Percentiles rank a stretch among this genome's conserved stretches.
phyloP scores from a whole-genome alignment of 306 rosid species.

The Castanea sativa region DNA sequence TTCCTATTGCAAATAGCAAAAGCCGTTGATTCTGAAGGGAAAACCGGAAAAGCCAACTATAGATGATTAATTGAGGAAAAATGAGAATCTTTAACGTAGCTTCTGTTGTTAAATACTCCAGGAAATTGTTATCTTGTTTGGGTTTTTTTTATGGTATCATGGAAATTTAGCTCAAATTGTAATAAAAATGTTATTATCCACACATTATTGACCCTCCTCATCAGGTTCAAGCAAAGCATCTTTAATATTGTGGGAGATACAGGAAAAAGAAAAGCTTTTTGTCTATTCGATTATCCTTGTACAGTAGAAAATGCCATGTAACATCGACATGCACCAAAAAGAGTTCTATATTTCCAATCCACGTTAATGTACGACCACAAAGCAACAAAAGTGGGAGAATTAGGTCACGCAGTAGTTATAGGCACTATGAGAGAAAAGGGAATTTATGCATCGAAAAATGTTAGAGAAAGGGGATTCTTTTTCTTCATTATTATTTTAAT shows the following conservation, averaged over 20 bases:
- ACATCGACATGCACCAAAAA: neutral
- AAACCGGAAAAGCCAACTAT: neutral
- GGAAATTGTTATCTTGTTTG: too few relatives aligned
- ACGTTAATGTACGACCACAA: neutral
- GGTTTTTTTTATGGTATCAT: too few relatives aligned
- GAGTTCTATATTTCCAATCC: neutral
- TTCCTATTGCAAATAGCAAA: slow-evolving; percentile 25
- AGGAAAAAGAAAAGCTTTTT: neutral
- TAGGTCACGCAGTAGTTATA: neutral
- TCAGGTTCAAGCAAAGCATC: neutral
- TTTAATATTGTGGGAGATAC: neutral
- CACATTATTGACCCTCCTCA: neutral
- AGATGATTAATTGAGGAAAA: neutral
- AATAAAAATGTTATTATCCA: too few relatives aligned
- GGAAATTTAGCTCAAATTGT: too few relatives aligned
- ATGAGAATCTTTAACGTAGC: neutral
- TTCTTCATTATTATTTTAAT: too few relatives aligned
- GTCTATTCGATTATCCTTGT: neutral
- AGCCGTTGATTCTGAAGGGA: slow-evolving; percentile 10
- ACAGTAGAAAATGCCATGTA: neutral
- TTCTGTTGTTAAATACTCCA: too few relatives aligned
- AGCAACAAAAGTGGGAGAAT: neutral
- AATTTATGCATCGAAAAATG: neutral
- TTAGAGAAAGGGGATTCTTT: neutral
- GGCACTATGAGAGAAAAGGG: neutral